These are phyloP conservation scores for Scytalidium lignicola DNA, from an alignment of 2,329 filamentous ascomycete species.

Conservation along the genomic window DNA sequence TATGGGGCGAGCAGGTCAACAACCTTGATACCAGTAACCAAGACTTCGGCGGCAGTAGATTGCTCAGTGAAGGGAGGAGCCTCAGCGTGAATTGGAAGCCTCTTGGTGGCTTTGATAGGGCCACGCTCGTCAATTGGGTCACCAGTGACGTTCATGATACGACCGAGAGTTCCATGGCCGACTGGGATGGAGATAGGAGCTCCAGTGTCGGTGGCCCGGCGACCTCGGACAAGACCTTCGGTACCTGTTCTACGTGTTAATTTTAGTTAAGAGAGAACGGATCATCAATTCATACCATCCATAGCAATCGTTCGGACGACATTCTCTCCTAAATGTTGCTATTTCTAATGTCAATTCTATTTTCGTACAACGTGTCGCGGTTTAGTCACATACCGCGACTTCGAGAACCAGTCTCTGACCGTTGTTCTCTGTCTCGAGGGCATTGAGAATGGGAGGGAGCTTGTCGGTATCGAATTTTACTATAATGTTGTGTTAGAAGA, in stretches of 20 bases:
- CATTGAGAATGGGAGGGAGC: conserved; percentile 96
- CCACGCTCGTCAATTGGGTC: conserved; percentile 99
- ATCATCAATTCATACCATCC: conserved; percentile 68
- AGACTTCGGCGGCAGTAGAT: conserved; percentile 92
- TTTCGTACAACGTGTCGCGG: conserved; percentile 10
- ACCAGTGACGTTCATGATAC: conserved; percentile 99
- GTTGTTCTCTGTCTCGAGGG: conserved; percentile 85
- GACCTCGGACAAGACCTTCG: conserved; percentile 96
- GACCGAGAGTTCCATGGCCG: conserved; percentile 86
- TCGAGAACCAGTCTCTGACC: conserved; percentile 93
- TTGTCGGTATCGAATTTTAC: conserved; percentile 96
- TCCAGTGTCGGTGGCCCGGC: conserved; percentile 81
- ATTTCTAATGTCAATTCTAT: conserved; percentile 32
- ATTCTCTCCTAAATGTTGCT: conserved; percentile 99
- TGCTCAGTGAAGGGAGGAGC: conserved; percentile 90
- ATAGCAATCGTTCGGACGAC: conserved; percentile 99
- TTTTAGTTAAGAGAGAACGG: conserved; percentile 11
- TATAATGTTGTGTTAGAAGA: conserved; percentile 40
- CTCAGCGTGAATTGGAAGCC: conserved; percentile 87
- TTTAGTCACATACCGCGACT: conserved; percentile 70
- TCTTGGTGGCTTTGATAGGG: conserved; percentile 90
- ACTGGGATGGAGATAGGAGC: conserved; percentile 95
- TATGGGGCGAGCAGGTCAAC: conserved; percentile 98
- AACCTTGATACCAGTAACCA: conserved; percentile 99
- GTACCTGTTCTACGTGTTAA: conserved; percentile 60